A percentile compares a stretch with the other conserved stretches of the same genome.
Conservation (phyloP, 768 basidiomycete species). For the Galerina marginata region DNA sequence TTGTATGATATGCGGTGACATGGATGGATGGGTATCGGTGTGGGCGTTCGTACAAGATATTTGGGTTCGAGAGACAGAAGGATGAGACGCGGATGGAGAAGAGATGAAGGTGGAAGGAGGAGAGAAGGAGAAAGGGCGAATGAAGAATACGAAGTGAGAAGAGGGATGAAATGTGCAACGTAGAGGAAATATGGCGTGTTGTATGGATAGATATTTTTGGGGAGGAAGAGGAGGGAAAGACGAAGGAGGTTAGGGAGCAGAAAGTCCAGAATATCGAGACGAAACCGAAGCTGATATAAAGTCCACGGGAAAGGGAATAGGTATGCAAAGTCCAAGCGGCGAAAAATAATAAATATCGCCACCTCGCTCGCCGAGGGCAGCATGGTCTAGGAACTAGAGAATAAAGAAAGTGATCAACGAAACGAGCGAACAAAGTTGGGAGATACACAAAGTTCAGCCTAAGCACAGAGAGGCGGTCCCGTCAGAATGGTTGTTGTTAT, state of each 20-base stretch:
- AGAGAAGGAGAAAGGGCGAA: background rate
- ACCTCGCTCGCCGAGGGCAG: background rate
- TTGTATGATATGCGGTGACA: background rate
- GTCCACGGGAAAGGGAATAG: background rate
- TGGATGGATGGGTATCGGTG: background rate
- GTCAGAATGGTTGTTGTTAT: background rate
- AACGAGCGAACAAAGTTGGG: constrained; percentile 11
- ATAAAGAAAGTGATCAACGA: constrained; percentile 10
- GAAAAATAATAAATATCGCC: background rate
- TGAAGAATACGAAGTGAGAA: background rate
- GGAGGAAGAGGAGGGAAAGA: too few species aligned
- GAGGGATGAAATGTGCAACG: background rate
- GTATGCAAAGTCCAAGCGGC: background rate
- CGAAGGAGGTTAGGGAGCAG: too few species aligned
- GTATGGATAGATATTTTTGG: too few species aligned
- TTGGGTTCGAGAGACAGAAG: background rate
- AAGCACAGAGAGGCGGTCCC: background rate
- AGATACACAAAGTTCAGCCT: too few species aligned
- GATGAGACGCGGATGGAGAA: background rate
- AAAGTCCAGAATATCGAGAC: too few species aligned
- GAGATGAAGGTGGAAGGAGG: background rate
- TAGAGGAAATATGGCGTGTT: background rate
- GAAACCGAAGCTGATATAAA: too few species aligned
- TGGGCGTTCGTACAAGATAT: background rate
- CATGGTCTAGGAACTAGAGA: background rate